phyloP scores from a whole-genome alignment of 257 asterid species.

The Leonotis leonurus region DNA sequence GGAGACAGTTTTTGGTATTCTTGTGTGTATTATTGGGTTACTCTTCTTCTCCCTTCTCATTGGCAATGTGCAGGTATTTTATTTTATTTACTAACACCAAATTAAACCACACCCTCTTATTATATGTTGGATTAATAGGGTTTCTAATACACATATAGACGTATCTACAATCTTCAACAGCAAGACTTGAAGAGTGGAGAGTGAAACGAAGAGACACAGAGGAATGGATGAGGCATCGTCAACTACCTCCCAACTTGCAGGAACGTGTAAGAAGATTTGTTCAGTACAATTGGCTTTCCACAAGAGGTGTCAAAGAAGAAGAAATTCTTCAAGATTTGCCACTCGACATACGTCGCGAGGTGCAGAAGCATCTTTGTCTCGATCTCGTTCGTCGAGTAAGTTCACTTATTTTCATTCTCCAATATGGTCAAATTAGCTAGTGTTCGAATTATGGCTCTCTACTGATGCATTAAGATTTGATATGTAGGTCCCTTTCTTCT shows the following conservation, averaged over 20 bases:
- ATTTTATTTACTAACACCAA: too few species aligned
- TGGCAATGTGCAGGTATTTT: constrained; percentile 79
- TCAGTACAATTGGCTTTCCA: constrained; percentile 77
- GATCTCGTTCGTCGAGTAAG: constrained; percentile 87
- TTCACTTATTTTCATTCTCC: neutral
- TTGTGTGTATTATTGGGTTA: constrained; percentile 72
- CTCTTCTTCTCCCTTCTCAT: constrained; percentile 75
- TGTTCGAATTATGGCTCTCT: too few species aligned
- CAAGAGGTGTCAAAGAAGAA: constrained; percentile 80
- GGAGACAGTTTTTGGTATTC: constrained; percentile 52
- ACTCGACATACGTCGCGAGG: constrained; percentile 63
- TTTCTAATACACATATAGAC: too few species aligned
- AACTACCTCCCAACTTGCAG: constrained; percentile 65
- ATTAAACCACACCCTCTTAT: neutral
- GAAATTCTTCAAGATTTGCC: constrained; percentile 61
- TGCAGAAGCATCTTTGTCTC: constrained; percentile 79
- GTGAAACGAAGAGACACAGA: constrained; percentile 71
- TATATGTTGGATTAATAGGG: too few species aligned
- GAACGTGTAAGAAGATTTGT: constrained; percentile 69
- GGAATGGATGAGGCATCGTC: constrained; percentile 94
- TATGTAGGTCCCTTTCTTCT: constrained; percentile 71
- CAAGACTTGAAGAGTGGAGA: constrained; percentile 91
- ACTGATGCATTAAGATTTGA: neutral
- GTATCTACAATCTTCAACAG: constrained; percentile 73
- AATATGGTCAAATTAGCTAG: too few species aligned